A percentile compares a stretch with the other conserved stretches of the same genome.
Conservation (phyloP, 2,329 filamentous ascomycete genomes). For the Pyrenophora tritici-repentis region DNA sequence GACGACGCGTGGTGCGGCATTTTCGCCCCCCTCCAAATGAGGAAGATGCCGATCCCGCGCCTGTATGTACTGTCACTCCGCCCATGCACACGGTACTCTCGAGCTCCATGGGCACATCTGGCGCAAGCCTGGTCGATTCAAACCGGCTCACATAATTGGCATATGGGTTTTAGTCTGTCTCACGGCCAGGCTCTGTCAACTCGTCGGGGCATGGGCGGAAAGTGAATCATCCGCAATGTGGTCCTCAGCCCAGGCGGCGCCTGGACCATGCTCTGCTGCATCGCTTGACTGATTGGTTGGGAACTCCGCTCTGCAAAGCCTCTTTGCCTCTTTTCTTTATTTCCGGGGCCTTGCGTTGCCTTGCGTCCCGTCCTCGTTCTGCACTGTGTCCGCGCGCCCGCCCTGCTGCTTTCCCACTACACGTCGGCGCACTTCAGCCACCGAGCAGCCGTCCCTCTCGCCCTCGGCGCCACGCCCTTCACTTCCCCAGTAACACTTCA, state of each 20-base stretch:
- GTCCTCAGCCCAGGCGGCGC: constrained; percentile 1
- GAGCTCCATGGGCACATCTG: neutral
- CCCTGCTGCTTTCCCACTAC: constrained; percentile 3
- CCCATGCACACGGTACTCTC: neutral
- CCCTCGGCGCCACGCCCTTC: neutral
- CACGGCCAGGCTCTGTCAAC: neutral
- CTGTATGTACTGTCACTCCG: neutral
- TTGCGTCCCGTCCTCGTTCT: neutral
- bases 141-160: neutral
- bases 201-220: constrained; percentile 1
- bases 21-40: constrained; percentile 12
- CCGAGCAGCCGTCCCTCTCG: constrained; percentile 9
- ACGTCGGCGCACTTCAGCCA: constrained; percentile 7
- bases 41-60: neutral
- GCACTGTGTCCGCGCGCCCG: neutral
- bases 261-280: neutral
- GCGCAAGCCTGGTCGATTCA: neutral
- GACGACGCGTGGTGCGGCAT: constrained; percentile 22
- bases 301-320: constrained; percentile 18
- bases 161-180: constrained; percentile 4
- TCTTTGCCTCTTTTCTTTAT: constrained; percentile 22
- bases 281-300: constrained; percentile 24
- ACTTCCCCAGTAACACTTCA: constrained; percentile 3
- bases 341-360: constrained; percentile 15
- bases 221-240: constrained; percentile 6